These are phyloP conservation scores for Neurospora discreta DNA, from an alignment of 495 filamentous ascomycete species.

Conservation along the genomic window DNA sequence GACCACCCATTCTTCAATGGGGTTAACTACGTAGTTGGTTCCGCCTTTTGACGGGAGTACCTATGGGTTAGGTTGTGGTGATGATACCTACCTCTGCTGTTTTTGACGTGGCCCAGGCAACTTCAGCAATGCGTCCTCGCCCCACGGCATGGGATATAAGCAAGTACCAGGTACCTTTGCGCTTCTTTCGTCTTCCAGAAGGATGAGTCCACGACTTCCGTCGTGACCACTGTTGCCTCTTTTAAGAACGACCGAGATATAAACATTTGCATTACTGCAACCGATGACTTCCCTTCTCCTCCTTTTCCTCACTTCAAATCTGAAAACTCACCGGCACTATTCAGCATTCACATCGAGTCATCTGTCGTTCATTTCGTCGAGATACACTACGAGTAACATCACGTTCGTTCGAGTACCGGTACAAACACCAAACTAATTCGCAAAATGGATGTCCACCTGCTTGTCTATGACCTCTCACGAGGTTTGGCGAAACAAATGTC, in stretches of 20 bases:
- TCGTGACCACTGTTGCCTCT: constrained; percentile 16
- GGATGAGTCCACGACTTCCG: neutral
- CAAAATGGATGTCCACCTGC: constrained; percentile 77
- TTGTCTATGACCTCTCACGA: constrained; percentile 88
- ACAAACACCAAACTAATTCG: neutral
- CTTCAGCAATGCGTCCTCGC: neutral
- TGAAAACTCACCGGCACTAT: neutral
- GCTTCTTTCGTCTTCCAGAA: constrained; percentile 13
- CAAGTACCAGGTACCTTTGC: neutral
- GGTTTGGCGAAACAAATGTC: constrained; percentile 44
- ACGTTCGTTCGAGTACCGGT: neutral
- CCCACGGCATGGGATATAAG: neutral
- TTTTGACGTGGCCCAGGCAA: neutral
- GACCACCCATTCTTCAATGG: neutral
- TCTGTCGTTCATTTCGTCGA: neutral
- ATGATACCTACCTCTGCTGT: neutral
- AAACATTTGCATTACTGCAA: neutral
- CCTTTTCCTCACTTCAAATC: neutral
- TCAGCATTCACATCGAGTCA: neutral
- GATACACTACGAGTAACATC: neutral
- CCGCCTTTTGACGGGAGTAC: neutral
- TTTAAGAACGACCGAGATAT: neutral
- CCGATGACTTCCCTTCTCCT: neutral
- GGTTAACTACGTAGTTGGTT: neutral
- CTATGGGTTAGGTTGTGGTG: too few relatives aligned